Percentiles rank a stretch among this genome's conserved stretches.
These are phyloP conservation scores for Shiraia sp. DNA, from an alignment of 2,329 filamentous ascomycete species.

Conservation along the genomic window DNA sequence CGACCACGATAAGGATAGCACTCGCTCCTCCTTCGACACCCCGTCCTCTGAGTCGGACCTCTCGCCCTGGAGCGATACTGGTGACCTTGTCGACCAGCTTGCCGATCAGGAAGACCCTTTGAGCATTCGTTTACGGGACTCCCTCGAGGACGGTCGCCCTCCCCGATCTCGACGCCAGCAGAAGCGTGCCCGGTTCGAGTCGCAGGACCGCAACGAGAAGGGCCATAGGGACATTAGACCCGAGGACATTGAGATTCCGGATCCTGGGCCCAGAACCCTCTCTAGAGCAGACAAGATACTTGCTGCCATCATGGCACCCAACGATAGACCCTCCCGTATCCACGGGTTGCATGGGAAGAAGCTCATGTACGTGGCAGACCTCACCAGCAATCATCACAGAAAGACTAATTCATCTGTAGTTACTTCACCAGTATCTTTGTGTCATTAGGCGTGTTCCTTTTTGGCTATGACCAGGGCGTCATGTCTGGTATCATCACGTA, in stretches of 20 bases:
- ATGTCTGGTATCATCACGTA: slow-evolving; percentile 80
- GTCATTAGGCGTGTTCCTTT: slow-evolving; percentile 83
- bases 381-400: neutral
- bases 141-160: slow-evolving; percentile 65
- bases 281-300: slow-evolving; percentile 71
- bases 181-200: slow-evolving; percentile 72
- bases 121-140: slow-evolving; percentile 68
- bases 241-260: slow-evolving; percentile 82
- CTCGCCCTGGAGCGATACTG: slow-evolving; percentile 90
- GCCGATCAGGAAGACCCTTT: slow-evolving; percentile 82
- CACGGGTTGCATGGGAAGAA: slow-evolving; percentile 95
- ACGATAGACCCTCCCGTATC: slow-evolving; percentile 69
- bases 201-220: slow-evolving; percentile 51
- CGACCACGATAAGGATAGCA: slow-evolving; percentile 55
- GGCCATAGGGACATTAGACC: slow-evolving; percentile 53
- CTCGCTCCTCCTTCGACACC: slow-evolving; percentile 58
- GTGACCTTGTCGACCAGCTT: slow-evolving; percentile 90
- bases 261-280: slow-evolving; percentile 65
- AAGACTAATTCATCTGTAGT: slow-evolving; percentile 53
- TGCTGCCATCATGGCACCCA: slow-evolving; percentile 81
- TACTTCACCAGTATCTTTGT: slow-evolving; percentile 95
- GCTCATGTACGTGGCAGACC: slow-evolving; percentile 68
- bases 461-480: slow-evolving; percentile 88
- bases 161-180: slow-evolving; percentile 47
- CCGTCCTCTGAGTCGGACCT: slow-evolving; percentile 68